phyloP scores from a whole-genome alignment of 805 yeast genomes.

The Ogataea pignaliae region DNA sequence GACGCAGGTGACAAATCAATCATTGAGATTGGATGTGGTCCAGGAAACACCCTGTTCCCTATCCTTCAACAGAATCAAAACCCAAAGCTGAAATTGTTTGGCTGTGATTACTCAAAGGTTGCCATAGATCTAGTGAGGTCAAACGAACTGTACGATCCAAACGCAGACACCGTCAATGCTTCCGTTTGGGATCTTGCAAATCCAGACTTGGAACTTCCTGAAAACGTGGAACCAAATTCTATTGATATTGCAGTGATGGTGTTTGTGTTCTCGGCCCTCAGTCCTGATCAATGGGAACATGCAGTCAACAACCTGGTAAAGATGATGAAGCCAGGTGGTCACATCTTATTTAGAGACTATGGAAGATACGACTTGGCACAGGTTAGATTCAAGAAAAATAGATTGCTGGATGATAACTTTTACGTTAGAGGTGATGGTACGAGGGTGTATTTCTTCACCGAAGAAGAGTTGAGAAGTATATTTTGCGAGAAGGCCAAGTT shows the following conservation, averaged over 20 bases:
- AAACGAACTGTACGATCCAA: slow-evolving; percentile 54
- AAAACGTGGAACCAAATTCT: slow-evolving; percentile 72
- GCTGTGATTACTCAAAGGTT: slow-evolving; percentile 84
- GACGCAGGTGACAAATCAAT: slow-evolving; percentile 69
- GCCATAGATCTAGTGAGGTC: slow-evolving; percentile 83
- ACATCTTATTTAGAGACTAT: slow-evolving; percentile 84
- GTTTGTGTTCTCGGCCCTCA: slow-evolving; percentile 87
- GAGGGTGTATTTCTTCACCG: slow-evolving; percentile 93
- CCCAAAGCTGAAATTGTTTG: slow-evolving; percentile 65
- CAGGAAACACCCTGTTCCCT: slow-evolving; percentile 95
- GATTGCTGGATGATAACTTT: slow-evolving; percentile 86
- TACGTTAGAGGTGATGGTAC: slow-evolving; percentile 98
- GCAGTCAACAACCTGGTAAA: slow-evolving; percentile 71
- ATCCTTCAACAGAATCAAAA: slow-evolving; percentile 79
- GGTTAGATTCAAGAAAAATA: slow-evolving; percentile 82
- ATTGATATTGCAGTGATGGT: slow-evolving; percentile 93
- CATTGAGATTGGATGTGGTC: slow-evolving; percentile 96
- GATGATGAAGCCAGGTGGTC: slow-evolving; percentile 89
- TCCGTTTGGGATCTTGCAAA: slow-evolving; percentile 96
- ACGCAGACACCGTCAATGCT: slow-evolving; percentile 57
- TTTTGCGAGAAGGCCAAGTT: slow-evolving; percentile 56
- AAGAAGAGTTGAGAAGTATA: slow-evolving; percentile 77
- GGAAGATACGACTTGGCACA: slow-evolving; percentile 97
- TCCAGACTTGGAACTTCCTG: slow-evolving; percentile 69
- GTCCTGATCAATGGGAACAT: slow-evolving; percentile 85